Conservation (phyloP, 2,329 filamentous ascomycete genomes). For the Alternaria sp. region DNA sequence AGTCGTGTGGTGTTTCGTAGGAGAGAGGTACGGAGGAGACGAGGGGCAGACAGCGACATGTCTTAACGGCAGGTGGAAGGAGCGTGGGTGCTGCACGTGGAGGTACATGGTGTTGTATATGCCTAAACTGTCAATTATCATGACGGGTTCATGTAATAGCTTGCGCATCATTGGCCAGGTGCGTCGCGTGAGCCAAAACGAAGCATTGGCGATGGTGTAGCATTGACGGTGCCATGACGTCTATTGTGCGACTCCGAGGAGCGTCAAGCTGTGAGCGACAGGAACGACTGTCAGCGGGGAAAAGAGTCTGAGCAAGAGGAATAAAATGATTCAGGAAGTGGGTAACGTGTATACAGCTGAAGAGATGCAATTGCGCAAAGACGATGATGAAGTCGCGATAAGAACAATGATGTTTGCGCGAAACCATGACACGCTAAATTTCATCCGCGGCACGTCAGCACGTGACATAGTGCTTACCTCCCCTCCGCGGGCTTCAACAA, state of each 20-base stretch:
- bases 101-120: slow-evolving; percentile 6
- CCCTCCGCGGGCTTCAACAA: slow-evolving; percentile 16
- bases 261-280: background rate
- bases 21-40: slow-evolving; percentile 8
- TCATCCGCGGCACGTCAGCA: background rate
- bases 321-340: background rate
- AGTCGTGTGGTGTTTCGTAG: slow-evolving; percentile 7
- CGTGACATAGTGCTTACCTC: slow-evolving; percentile 6
- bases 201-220: slow-evolving; percentile 2
- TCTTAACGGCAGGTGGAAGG: slow-evolving; percentile 3
- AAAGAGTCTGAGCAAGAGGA: background rate
- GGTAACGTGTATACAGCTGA: background rate
- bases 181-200: background rate
- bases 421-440: background rate
- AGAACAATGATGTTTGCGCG: background rate
- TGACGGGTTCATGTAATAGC: slow-evolving; percentile 20
- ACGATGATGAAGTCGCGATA: background rate
- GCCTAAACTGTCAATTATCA: slow-evolving; percentile 13
- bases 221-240: slow-evolving; percentile 17
- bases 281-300: no score
- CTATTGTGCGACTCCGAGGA: background rate
- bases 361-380: background rate
- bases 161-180: slow-evolving; percentile 7
- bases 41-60: slow-evolving; percentile 23
- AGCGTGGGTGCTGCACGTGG: slow-evolving; percentile 8